Evolutionary conservation across 805 yeast species (phyloP).

Genomic region (Vanderwaltozyma yarrowii): DNA sequence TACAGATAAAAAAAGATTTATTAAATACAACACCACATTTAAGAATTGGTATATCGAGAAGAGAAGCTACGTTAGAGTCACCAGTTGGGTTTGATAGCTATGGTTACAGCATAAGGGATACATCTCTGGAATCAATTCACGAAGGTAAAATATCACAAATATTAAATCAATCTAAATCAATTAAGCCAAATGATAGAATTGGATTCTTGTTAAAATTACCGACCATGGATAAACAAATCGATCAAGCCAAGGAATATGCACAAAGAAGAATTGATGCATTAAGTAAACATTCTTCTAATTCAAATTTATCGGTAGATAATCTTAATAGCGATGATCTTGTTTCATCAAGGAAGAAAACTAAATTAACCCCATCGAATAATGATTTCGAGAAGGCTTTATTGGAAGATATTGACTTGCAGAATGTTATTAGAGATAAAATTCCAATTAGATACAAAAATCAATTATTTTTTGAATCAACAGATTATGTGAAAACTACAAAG

Average conservation of each 20-base stretch:
- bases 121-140: slow-evolving; percentile 65
- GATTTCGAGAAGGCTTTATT: slow-evolving; percentile 25
- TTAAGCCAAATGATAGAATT: slow-evolving; percentile 68
- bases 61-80: slow-evolving; percentile 84
- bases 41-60: slow-evolving; percentile 70
- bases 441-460: slow-evolving; percentile 76
- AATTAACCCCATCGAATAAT: slow-evolving; percentile 6
- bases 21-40: slow-evolving; percentile 43
- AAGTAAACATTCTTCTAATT: slow-evolving; percentile 2
- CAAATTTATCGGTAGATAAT: too few species aligned
- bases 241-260: slow-evolving; percentile 32
- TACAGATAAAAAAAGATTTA: slow-evolving; percentile 14
- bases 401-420: slow-evolving; percentile 25
- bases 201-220: slow-evolving; percentile 76
- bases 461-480: slow-evolving; percentile 75
- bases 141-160: slow-evolving; percentile 31
- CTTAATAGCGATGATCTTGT: background rate
- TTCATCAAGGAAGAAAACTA: slow-evolving; percentile 6
- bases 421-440: slow-evolving; percentile 68
- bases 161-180: slow-evolving; percentile 36
- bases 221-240: slow-evolving; percentile 33
- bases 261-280: slow-evolving; percentile 23
- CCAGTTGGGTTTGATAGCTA: slow-evolving; percentile 95
- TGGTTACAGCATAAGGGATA: slow-evolving; percentile 84
- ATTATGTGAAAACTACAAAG: slow-evolving; percentile 32